phyloP scores from a whole-genome alignment of 2,329 filamentous ascomycete species.

The Aspergillus sergii region DNA sequence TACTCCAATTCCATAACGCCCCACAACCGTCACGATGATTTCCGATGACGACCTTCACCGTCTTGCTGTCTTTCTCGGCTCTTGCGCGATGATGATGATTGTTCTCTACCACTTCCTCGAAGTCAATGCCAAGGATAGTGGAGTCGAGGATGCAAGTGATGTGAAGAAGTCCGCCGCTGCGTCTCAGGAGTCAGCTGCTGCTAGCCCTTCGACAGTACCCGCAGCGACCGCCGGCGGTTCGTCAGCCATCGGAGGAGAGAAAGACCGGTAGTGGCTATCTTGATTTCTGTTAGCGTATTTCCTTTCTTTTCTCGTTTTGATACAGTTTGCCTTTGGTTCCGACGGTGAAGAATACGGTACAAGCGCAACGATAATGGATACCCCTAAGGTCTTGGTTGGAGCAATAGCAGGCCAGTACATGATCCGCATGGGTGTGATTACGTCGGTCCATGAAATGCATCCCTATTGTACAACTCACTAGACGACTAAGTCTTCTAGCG shows the following conservation, averaged over 20 bases:
- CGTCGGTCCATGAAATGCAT: not conserved
- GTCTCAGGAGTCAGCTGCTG: constrained; percentile 6
- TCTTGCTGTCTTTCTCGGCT: constrained; percentile 90
- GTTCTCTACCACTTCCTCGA: constrained; percentile 96
- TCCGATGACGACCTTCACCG: constrained; percentile 88
- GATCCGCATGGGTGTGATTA: not conserved
- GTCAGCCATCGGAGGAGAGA: constrained; percentile 17
- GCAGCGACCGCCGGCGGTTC: constrained; percentile 19
- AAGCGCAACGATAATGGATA: constrained; percentile 1
- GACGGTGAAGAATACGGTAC: not conserved
- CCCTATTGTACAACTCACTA: not conserved
- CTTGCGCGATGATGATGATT: constrained; percentile 85
- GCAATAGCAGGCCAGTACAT: not conserved
- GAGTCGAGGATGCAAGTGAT: constrained; percentile 13
- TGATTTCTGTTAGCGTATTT: not conserved
- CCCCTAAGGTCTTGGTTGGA: constrained; percentile 1
- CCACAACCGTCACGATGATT: constrained; percentile 71
- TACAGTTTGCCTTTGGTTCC: not conserved
- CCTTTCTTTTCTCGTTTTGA: not conserved
- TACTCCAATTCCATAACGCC: not conserved
- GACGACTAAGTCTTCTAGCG: not conserved
- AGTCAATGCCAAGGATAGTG: constrained; percentile 73
- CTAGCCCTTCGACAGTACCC: constrained; percentile 8
- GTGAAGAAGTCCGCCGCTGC: constrained; percentile 18
- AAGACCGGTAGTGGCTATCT: constrained; percentile 16